Evolutionary conservation across 2,329 filamentous ascomycete genomes (phyloP), one percentile per base, ranked within the genome.

Genomic region (Aspergillus novoparasiticus): DNA sequence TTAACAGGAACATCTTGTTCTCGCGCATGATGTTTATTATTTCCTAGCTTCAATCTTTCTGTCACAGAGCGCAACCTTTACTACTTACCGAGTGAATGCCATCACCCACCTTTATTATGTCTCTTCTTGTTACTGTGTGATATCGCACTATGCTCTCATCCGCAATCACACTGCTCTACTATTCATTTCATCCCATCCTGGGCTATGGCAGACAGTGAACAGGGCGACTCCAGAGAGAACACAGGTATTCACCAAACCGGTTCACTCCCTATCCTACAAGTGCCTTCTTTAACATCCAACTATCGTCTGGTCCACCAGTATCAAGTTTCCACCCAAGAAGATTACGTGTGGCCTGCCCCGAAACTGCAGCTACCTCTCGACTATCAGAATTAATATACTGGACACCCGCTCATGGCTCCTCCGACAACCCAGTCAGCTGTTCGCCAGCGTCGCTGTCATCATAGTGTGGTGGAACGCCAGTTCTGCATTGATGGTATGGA

Each of bases 381-480:
- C 6, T 16, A 23, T 23, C 32, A 36, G 14, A 39, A 11, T 21
- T 12, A 55, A 41, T 51, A 51, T 57, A 30, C 39, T 10, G 50
- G 34, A 45, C 16, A 36, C 32, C 50, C 60, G 16, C 41, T 46
- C 11, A 58, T 56, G 30, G 46, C 32, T 57, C 2, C 57, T 39
- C 41, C 51, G 19, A 14, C 51, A 16, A 26, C 16, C n/a, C 61
- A 55, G 9, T 32, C 41, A 21, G 11, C 28, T 23, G 21, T n/a
- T 21, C 51, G 21, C 32, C 56, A 63, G 8, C 34, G 48, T 5
- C 32, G 39, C 6, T 71, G 66, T 53, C 66, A 64, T 21, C 91
- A 94, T 72, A 78, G 87, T 53, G 87, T 84, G 60, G 89, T 93
- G 84, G 86, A 87, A 11, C 86, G 89, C 32, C 75, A 92, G 51